Evolutionary conservation across 805 yeast species (phyloP).

Genomic region (Wickerhamomyces mucosus): DNA sequence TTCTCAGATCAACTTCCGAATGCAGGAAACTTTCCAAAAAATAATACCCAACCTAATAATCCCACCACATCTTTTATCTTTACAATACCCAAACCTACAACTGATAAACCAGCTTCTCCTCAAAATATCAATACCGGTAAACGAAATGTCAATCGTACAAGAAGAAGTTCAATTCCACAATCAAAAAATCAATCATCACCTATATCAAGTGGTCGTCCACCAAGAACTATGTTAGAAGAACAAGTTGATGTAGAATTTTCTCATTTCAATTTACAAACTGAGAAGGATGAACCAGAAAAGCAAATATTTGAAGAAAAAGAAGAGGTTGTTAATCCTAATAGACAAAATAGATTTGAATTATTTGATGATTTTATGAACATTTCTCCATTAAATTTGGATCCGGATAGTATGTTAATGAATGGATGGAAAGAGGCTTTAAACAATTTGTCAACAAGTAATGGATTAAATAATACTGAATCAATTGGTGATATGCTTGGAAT

Average conservation of each 20-base stretch:
- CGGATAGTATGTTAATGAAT: too few species aligned
- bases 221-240: constrained; percentile 6
- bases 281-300: not conserved
- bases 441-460: too few species aligned
- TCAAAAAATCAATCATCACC: not conserved
- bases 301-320: not conserved
- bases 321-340: not conserved
- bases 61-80: too few species aligned
- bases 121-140: constrained; percentile 1
- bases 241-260: constrained; percentile 3
- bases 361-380: constrained; percentile 2
- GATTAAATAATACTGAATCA: too few species aligned
- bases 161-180: not conserved
- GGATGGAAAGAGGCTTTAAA: too few species aligned
- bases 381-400: too few species aligned
- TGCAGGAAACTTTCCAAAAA: too few species aligned
- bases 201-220: constrained; percentile 11
- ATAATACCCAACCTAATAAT: too few species aligned
- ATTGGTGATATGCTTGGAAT: too few species aligned
- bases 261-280: too few species aligned
- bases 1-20: too few species aligned
- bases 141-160: not conserved
- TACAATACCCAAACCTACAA: too few species aligned
- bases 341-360: not conserved
- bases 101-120: not conserved